Conservation (phyloP, 805 yeast species). For the Barnettozyma pratensis region DNA sequence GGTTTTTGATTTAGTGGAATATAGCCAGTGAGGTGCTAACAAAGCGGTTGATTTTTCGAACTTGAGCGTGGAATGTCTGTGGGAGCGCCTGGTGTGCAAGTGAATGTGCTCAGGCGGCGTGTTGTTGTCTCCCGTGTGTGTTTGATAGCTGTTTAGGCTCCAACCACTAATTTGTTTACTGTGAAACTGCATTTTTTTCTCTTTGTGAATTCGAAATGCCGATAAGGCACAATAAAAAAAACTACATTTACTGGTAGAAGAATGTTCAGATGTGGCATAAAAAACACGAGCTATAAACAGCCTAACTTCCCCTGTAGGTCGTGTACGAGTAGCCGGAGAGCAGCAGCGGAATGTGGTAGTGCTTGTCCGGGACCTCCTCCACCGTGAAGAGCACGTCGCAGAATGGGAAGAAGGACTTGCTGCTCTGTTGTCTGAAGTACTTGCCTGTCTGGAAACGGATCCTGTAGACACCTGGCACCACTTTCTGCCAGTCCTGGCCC, state of each 20-base stretch:
- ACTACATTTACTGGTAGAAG: background rate
- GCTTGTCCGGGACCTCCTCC: slow-evolving; percentile 62
- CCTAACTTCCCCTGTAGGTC: slow-evolving; percentile 69
- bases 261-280: background rate
- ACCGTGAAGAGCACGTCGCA: slow-evolving; percentile 77
- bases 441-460: slow-evolving; percentile 72
- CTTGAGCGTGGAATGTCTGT: too few relatives aligned
- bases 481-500: slow-evolving; percentile 36
- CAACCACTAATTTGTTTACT: background rate
- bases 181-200: background rate
- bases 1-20: background rate
- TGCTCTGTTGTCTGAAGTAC: slow-evolving; percentile 41
- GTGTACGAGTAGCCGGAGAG: slow-evolving; percentile 84
- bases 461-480: slow-evolving; percentile 64
- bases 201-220: background rate
- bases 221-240: background rate
- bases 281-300: background rate
- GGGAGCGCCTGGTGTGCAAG: too few relatives aligned
- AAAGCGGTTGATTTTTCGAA: too few relatives aligned
- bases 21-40: too few relatives aligned
- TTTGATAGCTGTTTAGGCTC: background rate
- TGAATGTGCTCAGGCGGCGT: too few relatives aligned
- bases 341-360: slow-evolving; percentile 85
- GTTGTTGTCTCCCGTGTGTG: background rate
- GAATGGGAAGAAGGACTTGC: slow-evolving; percentile 75